phyloP scores from a whole-genome alignment of 495 filamentous ascomycete species.

The Pseudotulostoma volvatum region DNA sequence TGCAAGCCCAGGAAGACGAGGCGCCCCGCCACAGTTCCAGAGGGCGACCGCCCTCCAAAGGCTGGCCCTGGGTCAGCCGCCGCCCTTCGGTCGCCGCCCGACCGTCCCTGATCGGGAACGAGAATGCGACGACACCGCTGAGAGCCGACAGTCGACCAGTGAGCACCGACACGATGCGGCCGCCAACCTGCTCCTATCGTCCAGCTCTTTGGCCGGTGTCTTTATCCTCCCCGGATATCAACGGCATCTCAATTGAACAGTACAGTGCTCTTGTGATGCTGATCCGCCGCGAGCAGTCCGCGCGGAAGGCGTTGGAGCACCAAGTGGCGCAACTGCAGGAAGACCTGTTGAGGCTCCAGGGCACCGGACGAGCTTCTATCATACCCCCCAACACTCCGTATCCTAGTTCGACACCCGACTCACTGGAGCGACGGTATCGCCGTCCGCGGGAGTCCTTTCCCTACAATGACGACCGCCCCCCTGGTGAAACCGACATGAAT shows the following conservation, averaged over 20 bases:
- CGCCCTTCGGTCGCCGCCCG: slow-evolving; percentile 1
- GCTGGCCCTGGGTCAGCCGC: neutral
- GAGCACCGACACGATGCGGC: slow-evolving; percentile 27
- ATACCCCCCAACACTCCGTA: slow-evolving; percentile 17
- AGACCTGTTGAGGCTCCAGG: slow-evolving; percentile 29
- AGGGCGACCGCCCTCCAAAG: neutral
- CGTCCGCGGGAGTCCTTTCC: slow-evolving; percentile 1
- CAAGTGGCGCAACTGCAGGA: slow-evolving; percentile 35
- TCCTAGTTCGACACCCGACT: slow-evolving; percentile 20
- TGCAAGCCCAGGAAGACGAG: slow-evolving; percentile 25
- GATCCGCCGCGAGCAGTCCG: slow-evolving; percentile 38
- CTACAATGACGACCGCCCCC: neutral
- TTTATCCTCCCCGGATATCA: slow-evolving; percentile 16
- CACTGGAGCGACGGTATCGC: slow-evolving; percentile 12
- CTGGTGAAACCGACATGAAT: neutral
- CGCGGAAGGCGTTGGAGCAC: slow-evolving; percentile 35
- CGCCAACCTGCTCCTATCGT: slow-evolving; percentile 17
- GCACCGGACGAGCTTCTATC: slow-evolving; percentile 13
- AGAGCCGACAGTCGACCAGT: slow-evolving; percentile 15
- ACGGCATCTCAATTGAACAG: slow-evolving; percentile 36
- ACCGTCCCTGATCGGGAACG: slow-evolving; percentile 11
- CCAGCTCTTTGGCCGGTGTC: slow-evolving; percentile 12
- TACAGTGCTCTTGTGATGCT: slow-evolving; percentile 39
- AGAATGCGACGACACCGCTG: slow-evolving; percentile 4
- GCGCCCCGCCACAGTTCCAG: neutral